Evolutionary conservation across 106 monocot genomes (phyloP), one percentile per base, ranked within the genome.

Genomic region (Narthecium ossifragum): DNA sequence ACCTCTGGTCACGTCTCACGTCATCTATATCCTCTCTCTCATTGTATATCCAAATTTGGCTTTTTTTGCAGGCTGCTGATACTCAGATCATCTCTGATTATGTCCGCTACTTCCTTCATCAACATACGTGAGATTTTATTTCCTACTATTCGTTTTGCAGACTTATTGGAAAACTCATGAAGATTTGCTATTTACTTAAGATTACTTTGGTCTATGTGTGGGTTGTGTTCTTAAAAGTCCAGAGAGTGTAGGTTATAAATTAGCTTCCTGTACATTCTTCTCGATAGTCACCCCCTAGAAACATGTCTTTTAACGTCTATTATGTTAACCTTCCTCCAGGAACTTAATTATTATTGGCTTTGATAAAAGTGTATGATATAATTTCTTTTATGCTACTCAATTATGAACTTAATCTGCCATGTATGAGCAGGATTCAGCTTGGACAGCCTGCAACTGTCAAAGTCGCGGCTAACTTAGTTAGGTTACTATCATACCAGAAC

Each of bases 371-470:
- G 40, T 17, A 62, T 14, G 15, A 12, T 49, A 18, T 7, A 9
- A 51, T 4, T 8, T 43, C 17, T 47, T 15, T 31, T 15, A 3
- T 31, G 26, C 4, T 30, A 1, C n/a, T 47, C 25, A 8, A 49
- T 49, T 21, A 8, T 51, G 20, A 23, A 2, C 13, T 8, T 51
- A 49, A 4, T 51, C 8, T n/a, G n/a, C n/a, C n/a, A n/a, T n/a
- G n/a, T n/a, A n/a, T n/a, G n/a, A n/a, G 64, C 77, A 94, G 94
- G 50, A 94, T 93, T 74, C 93, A 93, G 64, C 93, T 82, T 52
- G 88, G 88, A 28, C 85, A 85, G 67, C 85, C 88, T 33, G 73
- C 93, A 39, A 93, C 93, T 8, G 93, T 93, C 31, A 93, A 88
- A 72, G 88, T 89, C 32, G 85, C 85, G 46, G 85, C 93, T 67